Evolutionary conservation across 495 filamentous ascomycete species (phyloP).

Genomic region (Sordaria brevicollis): DNA sequence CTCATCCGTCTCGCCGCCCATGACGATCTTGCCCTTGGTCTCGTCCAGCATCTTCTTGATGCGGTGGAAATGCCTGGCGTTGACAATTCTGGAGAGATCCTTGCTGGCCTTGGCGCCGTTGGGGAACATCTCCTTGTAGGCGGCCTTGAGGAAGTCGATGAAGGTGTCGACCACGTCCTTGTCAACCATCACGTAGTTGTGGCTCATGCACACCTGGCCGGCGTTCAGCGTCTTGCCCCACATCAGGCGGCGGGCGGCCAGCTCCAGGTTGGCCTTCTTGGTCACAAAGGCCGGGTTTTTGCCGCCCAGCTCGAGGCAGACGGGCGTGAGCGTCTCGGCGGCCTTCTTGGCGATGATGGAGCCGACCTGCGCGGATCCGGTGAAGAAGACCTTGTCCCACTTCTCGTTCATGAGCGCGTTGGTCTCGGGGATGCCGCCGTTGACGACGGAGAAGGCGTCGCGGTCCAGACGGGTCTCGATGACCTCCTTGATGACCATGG

Average conservation of each 20-base stretch:
- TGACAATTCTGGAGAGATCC: constrained; percentile 73
- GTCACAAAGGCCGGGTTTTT: constrained; percentile 84
- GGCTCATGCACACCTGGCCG: constrained; percentile 80
- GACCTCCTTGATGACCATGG: constrained; percentile 69
- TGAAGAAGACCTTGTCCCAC: constrained; percentile 98
- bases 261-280: constrained; percentile 62
- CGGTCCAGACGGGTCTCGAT: constrained; percentile 64
- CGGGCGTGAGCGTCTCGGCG: constrained; percentile 82
- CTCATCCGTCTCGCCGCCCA: constrained; percentile 77
- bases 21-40: constrained; percentile 69
- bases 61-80: constrained; percentile 65
- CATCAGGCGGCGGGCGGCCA: constrained; percentile 75
- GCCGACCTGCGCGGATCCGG: constrained; percentile 65
- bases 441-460: constrained; percentile 65
- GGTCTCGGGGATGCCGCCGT: constrained; percentile 71
- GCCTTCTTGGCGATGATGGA: constrained; percentile 86
- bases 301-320: constrained; percentile 82
- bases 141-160: constrained; percentile 59
- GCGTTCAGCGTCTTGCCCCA: constrained; percentile 83
- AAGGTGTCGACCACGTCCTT: constrained; percentile 59
- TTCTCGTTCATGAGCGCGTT: constrained; percentile 73
- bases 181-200: constrained; percentile 84
- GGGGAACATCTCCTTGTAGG: constrained; percentile 73
- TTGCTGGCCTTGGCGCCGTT: constrained; percentile 62
- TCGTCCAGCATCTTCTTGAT: constrained; percentile 81